These are phyloP conservation scores for Conoideocrella luteorostrata DNA, from an alignment of 2,329 filamentous ascomycete genomes.

Conservation along the genomic window DNA sequence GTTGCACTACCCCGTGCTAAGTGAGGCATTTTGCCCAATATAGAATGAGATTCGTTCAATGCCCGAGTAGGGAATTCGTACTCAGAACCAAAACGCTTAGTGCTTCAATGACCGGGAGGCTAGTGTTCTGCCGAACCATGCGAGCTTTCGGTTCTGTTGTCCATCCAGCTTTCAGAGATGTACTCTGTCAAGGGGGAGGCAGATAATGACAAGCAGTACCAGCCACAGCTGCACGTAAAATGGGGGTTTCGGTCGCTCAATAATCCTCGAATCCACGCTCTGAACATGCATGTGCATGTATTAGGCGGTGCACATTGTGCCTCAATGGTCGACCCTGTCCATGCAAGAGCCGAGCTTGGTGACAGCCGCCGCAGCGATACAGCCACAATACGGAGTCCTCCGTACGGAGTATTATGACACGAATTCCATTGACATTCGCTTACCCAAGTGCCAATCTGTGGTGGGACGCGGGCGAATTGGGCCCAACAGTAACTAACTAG, in stretches of 20 bases:
- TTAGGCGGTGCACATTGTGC: background rate
- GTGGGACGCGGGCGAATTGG: too few species aligned
- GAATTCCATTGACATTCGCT: too few species aligned
- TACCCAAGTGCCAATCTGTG: too few species aligned
- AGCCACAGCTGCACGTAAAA: constrained; percentile 1
- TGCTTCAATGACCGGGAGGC: background rate
- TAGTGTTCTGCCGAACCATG: background rate
- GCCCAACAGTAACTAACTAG: too few species aligned
- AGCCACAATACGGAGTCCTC: too few species aligned
- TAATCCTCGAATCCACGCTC: background rate
- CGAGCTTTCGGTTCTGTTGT: background rate
- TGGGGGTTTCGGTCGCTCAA: background rate
- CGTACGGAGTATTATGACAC: too few species aligned
- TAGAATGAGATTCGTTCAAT: too few species aligned
- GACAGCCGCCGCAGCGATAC: too few species aligned
- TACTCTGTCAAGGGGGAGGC: background rate
- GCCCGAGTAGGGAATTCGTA: background rate
- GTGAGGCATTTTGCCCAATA: constrained; percentile 4
- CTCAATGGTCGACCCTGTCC: background rate
- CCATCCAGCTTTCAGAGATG: background rate
- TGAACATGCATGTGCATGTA: background rate
- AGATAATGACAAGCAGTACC: background rate
- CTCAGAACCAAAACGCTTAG: background rate
- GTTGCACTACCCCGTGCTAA: background rate
- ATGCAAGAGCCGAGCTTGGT: too few species aligned